Conservation (phyloP, 2,329 filamentous ascomycete species). For the Trichoderma sp. region DNA sequence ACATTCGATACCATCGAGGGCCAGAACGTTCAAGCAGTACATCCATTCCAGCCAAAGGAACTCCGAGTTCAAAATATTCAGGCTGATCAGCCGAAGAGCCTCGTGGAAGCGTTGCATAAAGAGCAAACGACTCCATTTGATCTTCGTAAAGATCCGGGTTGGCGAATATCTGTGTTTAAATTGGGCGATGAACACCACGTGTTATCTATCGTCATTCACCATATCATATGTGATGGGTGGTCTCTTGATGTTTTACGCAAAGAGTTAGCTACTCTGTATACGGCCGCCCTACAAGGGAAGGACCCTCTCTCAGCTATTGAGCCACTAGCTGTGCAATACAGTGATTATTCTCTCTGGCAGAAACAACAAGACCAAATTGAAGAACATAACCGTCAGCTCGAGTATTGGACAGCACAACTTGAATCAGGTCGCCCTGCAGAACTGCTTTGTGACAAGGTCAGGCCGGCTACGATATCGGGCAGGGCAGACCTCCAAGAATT, state of each 20-base stretch:
- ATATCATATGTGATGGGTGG: neutral
- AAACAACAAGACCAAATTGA: neutral
- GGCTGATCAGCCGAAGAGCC: neutral
- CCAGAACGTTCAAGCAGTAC: neutral
- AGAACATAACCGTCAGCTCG: neutral
- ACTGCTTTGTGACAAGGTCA: neutral
- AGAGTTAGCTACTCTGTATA: neutral
- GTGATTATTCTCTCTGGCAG: neutral
- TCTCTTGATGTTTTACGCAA: neutral
- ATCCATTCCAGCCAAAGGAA: neutral
- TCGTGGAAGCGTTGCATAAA: neutral
- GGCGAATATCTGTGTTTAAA: neutral
- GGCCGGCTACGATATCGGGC: neutral
- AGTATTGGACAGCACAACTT: neutral
- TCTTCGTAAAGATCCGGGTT: neutral
- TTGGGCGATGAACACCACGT: neutral
- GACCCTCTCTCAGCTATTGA: neutral
- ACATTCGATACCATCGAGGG: neutral
- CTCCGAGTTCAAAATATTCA: neutral
- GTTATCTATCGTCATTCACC: neutral
- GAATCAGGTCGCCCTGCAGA: neutral
- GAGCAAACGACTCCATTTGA: neutral
- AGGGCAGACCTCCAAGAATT: neutral
- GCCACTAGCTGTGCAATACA: neutral
- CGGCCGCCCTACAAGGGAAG: neutral